Evolutionary conservation across 805 yeast genomes (phyloP).

Genomic region (Cyberlindnera xishuangbannaensis): DNA sequence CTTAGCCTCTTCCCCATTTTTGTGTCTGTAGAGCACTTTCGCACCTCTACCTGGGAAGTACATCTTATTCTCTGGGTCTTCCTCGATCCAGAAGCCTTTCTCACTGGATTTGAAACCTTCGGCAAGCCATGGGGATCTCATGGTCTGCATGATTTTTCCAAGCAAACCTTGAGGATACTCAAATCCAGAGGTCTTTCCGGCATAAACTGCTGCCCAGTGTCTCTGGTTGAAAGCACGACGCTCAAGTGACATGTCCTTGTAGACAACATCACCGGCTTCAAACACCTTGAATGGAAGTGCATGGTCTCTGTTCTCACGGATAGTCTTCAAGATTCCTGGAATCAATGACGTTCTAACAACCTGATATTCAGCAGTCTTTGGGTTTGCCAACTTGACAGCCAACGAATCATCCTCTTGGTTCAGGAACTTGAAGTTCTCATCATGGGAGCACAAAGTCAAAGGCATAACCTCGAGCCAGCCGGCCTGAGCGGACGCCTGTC

Average conservation of each 20-base stretch:
- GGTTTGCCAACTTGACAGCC: constrained; percentile 91
- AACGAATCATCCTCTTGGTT: constrained; percentile 67
- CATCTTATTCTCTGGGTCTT: constrained; percentile 58
- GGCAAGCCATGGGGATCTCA: constrained; percentile 81
- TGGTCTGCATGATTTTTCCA: constrained; percentile 93
- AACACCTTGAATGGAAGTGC: constrained; percentile 91
- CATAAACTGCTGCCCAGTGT: constrained; percentile 90
- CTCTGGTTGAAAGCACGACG: constrained; percentile 90
- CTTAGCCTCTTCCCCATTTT: constrained; percentile 48
- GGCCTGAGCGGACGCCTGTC: constrained; percentile 87
- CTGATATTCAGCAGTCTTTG: constrained; percentile 94
- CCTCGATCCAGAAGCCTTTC: constrained; percentile 86
- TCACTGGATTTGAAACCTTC: constrained; percentile 37
- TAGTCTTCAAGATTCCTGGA: constrained; percentile 93
- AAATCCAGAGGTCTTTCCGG: constrained; percentile 93
- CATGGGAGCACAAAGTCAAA: constrained; percentile 90
- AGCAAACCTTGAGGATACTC: constrained; percentile 91
- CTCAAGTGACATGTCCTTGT: constrained; percentile 73
- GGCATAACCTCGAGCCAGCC: constrained; percentile 97
- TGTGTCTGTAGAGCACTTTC: constrained; percentile 65
- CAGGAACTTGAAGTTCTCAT: constrained; percentile 89
- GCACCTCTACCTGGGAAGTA: constrained; percentile 99
- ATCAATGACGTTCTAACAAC: constrained; percentile 93
- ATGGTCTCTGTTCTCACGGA: constrained; percentile 94
- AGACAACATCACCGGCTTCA: constrained; percentile 91